Conservation (phyloP, 768 basidiomycete genomes). For the Gloeophyllum trabeum region DNA sequence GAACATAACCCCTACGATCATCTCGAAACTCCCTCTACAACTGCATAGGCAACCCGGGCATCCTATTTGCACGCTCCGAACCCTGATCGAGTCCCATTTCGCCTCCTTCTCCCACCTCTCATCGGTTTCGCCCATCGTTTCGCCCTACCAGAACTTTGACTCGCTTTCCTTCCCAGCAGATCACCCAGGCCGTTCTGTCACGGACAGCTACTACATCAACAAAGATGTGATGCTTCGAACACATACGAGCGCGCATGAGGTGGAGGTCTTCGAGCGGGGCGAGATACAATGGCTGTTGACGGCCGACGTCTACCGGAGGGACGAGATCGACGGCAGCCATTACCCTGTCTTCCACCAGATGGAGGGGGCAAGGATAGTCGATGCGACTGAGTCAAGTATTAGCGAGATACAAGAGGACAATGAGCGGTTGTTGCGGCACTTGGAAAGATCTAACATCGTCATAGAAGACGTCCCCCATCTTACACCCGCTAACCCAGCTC, state of each 20-base stretch:
- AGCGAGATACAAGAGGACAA: slow-evolving; percentile 66
- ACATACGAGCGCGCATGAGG: slow-evolving; percentile 97
- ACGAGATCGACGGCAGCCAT: slow-evolving; percentile 95
- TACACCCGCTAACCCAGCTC: slow-evolving; percentile 68
- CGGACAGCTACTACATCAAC: slow-evolving; percentile 97
- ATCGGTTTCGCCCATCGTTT: slow-evolving; percentile 81
- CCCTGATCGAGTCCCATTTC: slow-evolving; percentile 79
- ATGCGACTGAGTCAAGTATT: slow-evolving; percentile 42
- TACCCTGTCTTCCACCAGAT: slow-evolving; percentile 99
- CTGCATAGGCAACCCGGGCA: slow-evolving; percentile 73
- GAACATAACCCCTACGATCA: slow-evolving; percentile 79
- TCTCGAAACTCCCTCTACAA: slow-evolving; percentile 65
- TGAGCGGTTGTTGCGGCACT: slow-evolving; percentile 38
- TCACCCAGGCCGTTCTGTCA: slow-evolving; percentile 84
- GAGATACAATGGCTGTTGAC: slow-evolving; percentile 82
- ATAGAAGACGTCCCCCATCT: slow-evolving; percentile 81
- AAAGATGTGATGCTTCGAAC: slow-evolving; percentile 85
- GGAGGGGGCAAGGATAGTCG: slow-evolving; percentile 84
- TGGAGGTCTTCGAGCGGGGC: slow-evolving; percentile 75
- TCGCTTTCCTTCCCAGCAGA: slow-evolving; percentile 88
- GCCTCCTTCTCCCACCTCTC: slow-evolving; percentile 60
- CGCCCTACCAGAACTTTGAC: slow-evolving; percentile 90
- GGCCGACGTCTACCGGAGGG: slow-evolving; percentile 94
- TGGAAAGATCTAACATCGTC: slow-evolving; percentile 65
- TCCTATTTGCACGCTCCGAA: slow-evolving; percentile 78